Evolutionary conservation across 2,329 filamentous ascomycete genomes (phyloP), one percentile per base, ranked within the genome.

Genomic region (Stenocarpella maydis): DNA sequence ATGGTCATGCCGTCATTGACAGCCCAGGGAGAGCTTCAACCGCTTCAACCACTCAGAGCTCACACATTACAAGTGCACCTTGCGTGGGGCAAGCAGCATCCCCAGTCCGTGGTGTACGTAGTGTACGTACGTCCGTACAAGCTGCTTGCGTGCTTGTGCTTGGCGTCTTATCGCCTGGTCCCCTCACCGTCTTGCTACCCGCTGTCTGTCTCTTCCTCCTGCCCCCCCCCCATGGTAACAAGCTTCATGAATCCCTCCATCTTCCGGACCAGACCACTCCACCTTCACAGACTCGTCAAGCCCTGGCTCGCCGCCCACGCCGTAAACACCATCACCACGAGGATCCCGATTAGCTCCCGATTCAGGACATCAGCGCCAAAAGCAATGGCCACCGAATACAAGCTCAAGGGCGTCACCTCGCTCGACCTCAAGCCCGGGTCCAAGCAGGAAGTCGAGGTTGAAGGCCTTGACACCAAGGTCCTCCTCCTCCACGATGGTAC

Each of bases 401-500:
- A 88, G 77, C 88, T 98, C 77, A 97, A 96, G 80, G 92, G 87
- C 77, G 82, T 97, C 71, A 86, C 87, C 55, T 91, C 91, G 74
- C 85, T 97, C 68, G 87, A 91, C 73, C 84, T 98, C 72, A 88
- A 91, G 78, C 89, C 91, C 37, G 91, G 93, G 24, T 91, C 96
- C 74, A 98, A 97, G 84, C 87, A 91, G 72, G 95, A 98, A 80
- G 92, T 89, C 17, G 94, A 97, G 76, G 91, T 99, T 5, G 95
- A 98, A 75, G 96, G 95, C 24, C 85, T 99, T 52, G 90, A 95
- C 69, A 93, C 89, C 72, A 98, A 98, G 80, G 91, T 99, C 3
- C 84, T 99, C 6, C 86, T 99, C 5, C 85, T 96, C 73, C 97
- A 97, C 77, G 86, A 91, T 14, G 90, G 89, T 66, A 92, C 91